Conservation (phyloP, 495 filamentous ascomycete species). For the Talaromyces wortmannii region DNA sequence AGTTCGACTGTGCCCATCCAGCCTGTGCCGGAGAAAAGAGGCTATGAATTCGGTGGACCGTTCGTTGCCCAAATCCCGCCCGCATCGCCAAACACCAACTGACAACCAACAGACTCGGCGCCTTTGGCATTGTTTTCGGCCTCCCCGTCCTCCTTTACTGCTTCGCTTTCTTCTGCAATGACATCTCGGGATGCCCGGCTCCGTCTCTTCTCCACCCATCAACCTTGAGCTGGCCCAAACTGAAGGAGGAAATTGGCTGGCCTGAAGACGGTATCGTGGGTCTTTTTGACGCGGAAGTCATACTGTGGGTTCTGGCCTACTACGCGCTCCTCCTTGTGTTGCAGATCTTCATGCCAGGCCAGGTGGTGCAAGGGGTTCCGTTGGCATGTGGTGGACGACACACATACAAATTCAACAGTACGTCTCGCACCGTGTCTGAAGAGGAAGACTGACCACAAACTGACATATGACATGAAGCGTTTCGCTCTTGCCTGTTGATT, state of each 20-base stretch:
- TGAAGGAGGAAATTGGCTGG: conserved; percentile 79
- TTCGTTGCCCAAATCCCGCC: conserved; percentile 42
- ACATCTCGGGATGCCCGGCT: conserved; percentile 82
- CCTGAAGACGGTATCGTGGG: conserved; percentile 59
- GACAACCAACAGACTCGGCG: conserved; percentile 57
- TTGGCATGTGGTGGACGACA: conserved; percentile 65
- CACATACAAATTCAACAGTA: conserved; percentile 89
- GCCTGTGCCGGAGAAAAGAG: conserved; percentile 40
- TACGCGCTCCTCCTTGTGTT: conserved; percentile 71
- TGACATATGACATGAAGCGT: conserved; percentile 46
- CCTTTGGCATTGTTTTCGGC: conserved; percentile 64
- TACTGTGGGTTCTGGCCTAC: conserved; percentile 64
- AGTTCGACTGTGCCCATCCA: conserved; percentile 3
- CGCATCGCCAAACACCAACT: conserved; percentile 9
- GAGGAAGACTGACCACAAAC: neutral
- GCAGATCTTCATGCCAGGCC: conserved; percentile 71
- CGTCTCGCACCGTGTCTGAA: conserved; percentile 8
- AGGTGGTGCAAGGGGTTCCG: conserved; percentile 61
- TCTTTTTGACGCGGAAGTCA: conserved; percentile 51
- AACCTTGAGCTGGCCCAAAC: conserved; percentile 57
- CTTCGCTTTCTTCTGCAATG: conserved; percentile 83
- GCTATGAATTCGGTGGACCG: conserved; percentile 87
- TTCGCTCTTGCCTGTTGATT: conserved; percentile 64
- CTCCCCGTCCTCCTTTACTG: conserved; percentile 70
- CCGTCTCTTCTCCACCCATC: conserved; percentile 76